Percentiles rank a stretch among this genome's conserved stretches.
phyloP scores from a whole-genome alignment of 1,139 yeast genomes.

The Yamadazyma siamensis region DNA sequence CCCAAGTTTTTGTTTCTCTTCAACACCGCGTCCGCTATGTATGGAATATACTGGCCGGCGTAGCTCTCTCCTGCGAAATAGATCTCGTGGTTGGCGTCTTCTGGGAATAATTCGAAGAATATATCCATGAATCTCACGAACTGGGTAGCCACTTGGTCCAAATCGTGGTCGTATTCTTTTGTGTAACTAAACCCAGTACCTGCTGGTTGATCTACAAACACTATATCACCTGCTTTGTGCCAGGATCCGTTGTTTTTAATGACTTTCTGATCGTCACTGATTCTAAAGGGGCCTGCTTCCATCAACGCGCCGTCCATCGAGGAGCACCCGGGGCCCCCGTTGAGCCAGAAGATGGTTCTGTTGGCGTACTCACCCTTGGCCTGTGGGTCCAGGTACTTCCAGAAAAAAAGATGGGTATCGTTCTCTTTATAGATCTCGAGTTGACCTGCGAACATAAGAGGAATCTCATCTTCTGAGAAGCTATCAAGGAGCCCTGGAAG shows the following conservation, averaged over 20 bases:
- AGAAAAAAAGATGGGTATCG: constrained; percentile 71
- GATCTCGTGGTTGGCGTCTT: constrained; percentile 60
- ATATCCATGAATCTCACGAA: constrained; percentile 63
- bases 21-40: constrained; percentile 65
- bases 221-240: constrained; percentile 74
- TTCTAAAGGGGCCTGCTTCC: constrained; percentile 88
- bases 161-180: constrained; percentile 52
- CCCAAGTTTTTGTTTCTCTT: constrained; percentile 37
- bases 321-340: constrained; percentile 98
- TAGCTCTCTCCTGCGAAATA: constrained; percentile 92
- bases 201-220: constrained; percentile 91
- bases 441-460: constrained; percentile 73
- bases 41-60: constrained; percentile 97
- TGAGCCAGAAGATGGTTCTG: constrained; percentile 75
- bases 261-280: constrained; percentile 43
- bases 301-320: constrained; percentile 96
- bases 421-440: constrained; percentile 51
- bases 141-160: constrained; percentile 56
- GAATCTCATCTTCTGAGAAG: constrained; percentile 30
- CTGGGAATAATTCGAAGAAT: constrained; percentile 73
- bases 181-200: constrained; percentile 88
- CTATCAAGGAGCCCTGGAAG: constrained; percentile 41
- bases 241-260: constrained; percentile 73
- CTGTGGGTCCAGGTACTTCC: constrained; percentile 55
- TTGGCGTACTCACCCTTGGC: constrained; percentile 29